Evolutionary conservation across 202 grass and related monocot species (phyloP).

Genomic region (Setaria italica): DNA sequence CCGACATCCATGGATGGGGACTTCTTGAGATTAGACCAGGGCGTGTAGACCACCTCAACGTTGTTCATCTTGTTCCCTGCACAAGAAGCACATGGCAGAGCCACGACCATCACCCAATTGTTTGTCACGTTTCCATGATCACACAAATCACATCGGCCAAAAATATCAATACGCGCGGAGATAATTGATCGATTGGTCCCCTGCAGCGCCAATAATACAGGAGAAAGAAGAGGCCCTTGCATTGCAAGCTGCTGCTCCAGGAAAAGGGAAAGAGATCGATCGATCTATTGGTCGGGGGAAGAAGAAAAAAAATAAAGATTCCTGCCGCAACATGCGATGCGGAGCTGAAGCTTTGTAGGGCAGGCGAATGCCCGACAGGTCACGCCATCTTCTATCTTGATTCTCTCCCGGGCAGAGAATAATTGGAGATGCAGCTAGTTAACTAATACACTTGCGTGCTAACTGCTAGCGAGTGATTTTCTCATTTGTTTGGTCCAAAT

Average conservation of each 20-base stretch:
- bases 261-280: constrained; percentile 4
- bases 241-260: not conserved
- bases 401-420: not conserved
- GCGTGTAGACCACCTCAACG: constrained; percentile 88
- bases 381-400: constrained; percentile 39
- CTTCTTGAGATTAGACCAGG: constrained; percentile 99
- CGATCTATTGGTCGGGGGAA: not conserved
- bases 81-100: constrained; percentile 49
- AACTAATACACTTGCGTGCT: not conserved
- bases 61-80: constrained; percentile 99
- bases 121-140: constrained; percentile 39
- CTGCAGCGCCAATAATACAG: constrained; percentile 49
- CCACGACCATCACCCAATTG: constrained; percentile 32
- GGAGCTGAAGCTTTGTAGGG: constrained; percentile 39
- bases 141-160: constrained; percentile 27
- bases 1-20: constrained; percentile 92
- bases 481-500: not conserved
- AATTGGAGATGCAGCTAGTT: constrained; percentile 8
- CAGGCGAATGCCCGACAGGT: constrained; percentile 33
- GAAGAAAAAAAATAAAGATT: not conserved
- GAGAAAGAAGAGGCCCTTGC: not conserved
- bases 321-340: constrained; percentile 30
- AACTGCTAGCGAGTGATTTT: not conserved
- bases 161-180: constrained; percentile 17
- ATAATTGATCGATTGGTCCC: constrained; percentile 40